phyloP scores from a whole-genome alignment of 2,329 filamentous ascomycete species.

The Neoarthrinium moseri region DNA sequence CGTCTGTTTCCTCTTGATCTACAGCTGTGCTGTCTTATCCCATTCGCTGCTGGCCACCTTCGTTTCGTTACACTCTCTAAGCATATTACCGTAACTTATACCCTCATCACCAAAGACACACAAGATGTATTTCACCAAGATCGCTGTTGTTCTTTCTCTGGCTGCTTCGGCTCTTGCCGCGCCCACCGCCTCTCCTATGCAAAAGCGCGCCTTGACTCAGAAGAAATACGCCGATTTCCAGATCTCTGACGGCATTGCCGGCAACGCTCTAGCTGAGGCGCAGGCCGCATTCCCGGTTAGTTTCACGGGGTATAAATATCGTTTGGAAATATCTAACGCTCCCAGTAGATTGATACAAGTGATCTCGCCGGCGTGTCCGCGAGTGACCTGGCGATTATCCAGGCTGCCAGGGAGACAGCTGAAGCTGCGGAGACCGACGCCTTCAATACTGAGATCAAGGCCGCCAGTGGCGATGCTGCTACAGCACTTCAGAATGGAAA shows the following conservation, averaged over 20 bases:
- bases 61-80: slow-evolving; percentile 4
- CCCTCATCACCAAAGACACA: slow-evolving; percentile 2
- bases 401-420: slow-evolving; percentile 45
- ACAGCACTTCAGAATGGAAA: slow-evolving; percentile 52
- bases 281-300: slow-evolving; percentile 52
- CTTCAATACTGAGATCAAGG: slow-evolving; percentile 53
- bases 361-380: slow-evolving; percentile 45
- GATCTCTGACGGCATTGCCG: slow-evolving; percentile 48
- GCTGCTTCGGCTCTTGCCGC: slow-evolving; percentile 32
- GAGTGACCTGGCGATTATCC: slow-evolving; percentile 49
- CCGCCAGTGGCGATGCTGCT: slow-evolving; percentile 38
- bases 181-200: slow-evolving; percentile 17
- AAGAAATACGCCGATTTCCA: slow-evolving; percentile 34
- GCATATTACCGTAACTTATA: not conserved
- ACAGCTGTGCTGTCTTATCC: slow-evolving; percentile 13
- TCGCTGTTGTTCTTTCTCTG: slow-evolving; percentile 33
- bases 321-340: not conserved
- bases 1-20: slow-evolving; percentile 1
- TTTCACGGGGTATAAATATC: not conserved
- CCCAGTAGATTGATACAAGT: slow-evolving; percentile 36
- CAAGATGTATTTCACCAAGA: slow-evolving; percentile 38
- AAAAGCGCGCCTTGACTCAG: slow-evolving; percentile 13
- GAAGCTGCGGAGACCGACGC: slow-evolving; percentile 52
- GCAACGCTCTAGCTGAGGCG: slow-evolving; percentile 53
- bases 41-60: slow-evolving; percentile 10